Conservation (phyloP, 2,329 filamentous ascomycete species). For the Chaetomium sp. region DNA sequence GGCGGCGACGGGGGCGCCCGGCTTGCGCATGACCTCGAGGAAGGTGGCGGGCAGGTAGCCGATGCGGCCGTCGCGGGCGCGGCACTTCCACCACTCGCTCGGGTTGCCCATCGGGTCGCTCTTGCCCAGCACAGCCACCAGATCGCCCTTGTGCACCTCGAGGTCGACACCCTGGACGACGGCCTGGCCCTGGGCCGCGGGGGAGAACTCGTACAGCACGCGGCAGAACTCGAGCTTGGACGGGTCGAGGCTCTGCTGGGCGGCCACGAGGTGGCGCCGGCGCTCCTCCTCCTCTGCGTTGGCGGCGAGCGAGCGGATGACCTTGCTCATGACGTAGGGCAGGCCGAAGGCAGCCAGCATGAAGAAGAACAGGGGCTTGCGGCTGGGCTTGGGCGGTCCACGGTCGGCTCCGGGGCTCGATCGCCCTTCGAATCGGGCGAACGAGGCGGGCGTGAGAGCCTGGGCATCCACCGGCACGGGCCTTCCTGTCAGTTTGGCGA, state of each 20-base stretch:
- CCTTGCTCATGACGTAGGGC: conserved; percentile 95
- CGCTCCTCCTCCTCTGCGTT: conserved; percentile 83
- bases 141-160: conserved; percentile 89
- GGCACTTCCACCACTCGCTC: conserved; percentile 96
- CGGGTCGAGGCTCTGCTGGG: conserved; percentile 67
- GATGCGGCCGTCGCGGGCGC: conserved; percentile 83
- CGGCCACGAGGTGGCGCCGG: conserved; percentile 50
- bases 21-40: conserved; percentile 70
- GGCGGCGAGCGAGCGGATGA: conserved; percentile 81
- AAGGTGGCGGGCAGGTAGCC: conserved; percentile 93
- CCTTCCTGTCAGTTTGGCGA: conserved; percentile 90
- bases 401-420: conserved; percentile 59
- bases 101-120: conserved; percentile 88
- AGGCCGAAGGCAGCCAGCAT: conserved; percentile 90
- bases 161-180: conserved; percentile 76
- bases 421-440: conserved; percentile 83
- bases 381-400: conserved; percentile 72
- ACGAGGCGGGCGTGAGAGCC: conserved; percentile 85
- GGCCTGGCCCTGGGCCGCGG: conserved; percentile 60
- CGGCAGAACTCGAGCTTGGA: conserved; percentile 96
- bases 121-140: conserved; percentile 92
- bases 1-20: conserved; percentile 53
- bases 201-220: conserved; percentile 89
- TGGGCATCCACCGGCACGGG: conserved; percentile 85
- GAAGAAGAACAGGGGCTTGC: conserved; percentile 96